Percentiles rank a stretch among this genome's conserved stretches.
phyloP scores from a whole-genome alignment of 106 monocot genomes.

The Cymbidium sinense region DNA sequence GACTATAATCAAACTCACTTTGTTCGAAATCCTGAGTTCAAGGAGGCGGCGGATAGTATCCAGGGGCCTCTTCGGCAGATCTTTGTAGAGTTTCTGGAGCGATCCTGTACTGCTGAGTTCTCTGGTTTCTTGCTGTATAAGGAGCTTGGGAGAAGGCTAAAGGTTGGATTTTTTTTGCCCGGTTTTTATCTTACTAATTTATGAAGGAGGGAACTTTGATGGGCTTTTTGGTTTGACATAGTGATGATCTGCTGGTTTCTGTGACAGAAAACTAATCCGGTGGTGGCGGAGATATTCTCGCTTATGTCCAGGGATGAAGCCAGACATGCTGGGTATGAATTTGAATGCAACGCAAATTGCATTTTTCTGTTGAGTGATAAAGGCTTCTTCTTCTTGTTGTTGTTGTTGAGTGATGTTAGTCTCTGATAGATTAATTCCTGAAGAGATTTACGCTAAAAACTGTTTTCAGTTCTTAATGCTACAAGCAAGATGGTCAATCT shows the following conservation, averaged over 20 bases:
- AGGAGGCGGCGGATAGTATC: slow-evolving; percentile 86
- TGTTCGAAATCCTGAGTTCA: slow-evolving; percentile 82
- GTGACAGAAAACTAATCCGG: slow-evolving; percentile 96
- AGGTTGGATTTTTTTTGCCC: slow-evolving; percentile 32
- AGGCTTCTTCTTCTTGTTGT: no score
- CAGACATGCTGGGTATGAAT: slow-evolving; percentile 93
- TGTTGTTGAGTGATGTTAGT: no score
- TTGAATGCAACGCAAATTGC: no score
- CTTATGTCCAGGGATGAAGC: slow-evolving; percentile 99
- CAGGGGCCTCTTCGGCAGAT: slow-evolving; percentile 78
- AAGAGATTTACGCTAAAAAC: no score
- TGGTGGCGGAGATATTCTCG: slow-evolving; percentile 97
- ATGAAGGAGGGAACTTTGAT: neutral
- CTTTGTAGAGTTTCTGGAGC: slow-evolving; percentile 95
- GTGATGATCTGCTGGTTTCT: neutral
- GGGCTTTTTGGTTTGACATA: neutral
- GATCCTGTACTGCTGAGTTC: slow-evolving; percentile 99
- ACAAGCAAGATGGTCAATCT: no score
- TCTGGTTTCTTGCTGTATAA: slow-evolving; percentile 98
- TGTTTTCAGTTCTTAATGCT: no score
- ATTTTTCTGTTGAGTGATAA: no score
- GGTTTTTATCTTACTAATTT: neutral
- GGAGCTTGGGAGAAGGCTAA: slow-evolving; percentile 97
- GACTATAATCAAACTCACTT: slow-evolving; percentile 99
- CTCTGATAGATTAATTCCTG: no score